Base-by-base conservation (phyloP, 2,329 filamentous ascomycete species). In the Macrophomina phaseolina region DNA sequence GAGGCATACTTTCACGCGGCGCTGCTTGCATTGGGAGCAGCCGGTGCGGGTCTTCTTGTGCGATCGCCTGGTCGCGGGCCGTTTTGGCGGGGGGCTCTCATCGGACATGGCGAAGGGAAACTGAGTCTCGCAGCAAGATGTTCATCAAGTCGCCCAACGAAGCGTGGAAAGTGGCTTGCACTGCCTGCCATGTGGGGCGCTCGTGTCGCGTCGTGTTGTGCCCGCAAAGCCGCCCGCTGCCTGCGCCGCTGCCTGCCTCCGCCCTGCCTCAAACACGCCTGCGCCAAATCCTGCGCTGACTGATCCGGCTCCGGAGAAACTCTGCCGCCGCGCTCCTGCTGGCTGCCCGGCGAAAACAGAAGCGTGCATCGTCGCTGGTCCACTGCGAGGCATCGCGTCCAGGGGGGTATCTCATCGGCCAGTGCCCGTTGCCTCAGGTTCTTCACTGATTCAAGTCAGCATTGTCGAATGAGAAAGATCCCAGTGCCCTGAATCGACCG, bases 21-120 rank as follows among this genome's bases (percentile, higher is more conserved):
- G 56, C 65, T 63, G 56, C 58, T 67, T 67, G 49, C 65, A 67
- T 16, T 67, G 56, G n/a, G 40, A 28, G 40, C 65, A 67, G 12
- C 65, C 65, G 56, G 65, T 67, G 38, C 65, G 65, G 12, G 58
- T 63, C 32, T 67, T 67, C 65, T 66, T 66, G 53, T 66, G 64
- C 5, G 63, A 49, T 40, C 63, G 63, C 53, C 63, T 56, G 51
- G 51, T 65, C 18, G 63, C 52, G 16, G 52, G 40, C 23, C 40
- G 42, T 42, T 65, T 65, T 28, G 51, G 14, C 32, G 46, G 52
- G 16, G 63, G 45, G 23, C 23, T 23, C 49, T 48, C 63, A 45
- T 52, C 52, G n/a, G 63, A 49, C 63, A 65, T 65, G 63, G 32
- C 52, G 63, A 49, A 14, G 30, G 46, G 14, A 34, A 18, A 45